These are phyloP conservation scores for Neurospora intermedia DNA, from an alignment of 495 filamentous ascomycete genomes.

Conservation along the genomic window DNA sequence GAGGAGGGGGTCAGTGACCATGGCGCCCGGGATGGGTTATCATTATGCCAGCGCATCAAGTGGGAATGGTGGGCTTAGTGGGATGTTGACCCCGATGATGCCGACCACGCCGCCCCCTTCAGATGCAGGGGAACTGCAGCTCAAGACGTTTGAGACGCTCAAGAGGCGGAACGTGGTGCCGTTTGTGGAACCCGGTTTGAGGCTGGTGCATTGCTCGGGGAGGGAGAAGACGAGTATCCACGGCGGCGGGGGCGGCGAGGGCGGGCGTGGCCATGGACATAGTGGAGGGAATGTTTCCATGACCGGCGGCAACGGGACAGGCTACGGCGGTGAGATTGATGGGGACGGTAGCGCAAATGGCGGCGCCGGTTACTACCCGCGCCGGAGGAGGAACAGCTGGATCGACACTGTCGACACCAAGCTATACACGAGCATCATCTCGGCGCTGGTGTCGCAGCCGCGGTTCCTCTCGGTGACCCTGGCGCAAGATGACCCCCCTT, in stretches of 20 bases:
- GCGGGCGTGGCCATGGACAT: neutral
- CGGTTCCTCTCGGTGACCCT: slow-evolving; percentile 80
- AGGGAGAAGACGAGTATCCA: slow-evolving; percentile 20
- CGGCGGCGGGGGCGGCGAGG: slow-evolving; percentile 14
- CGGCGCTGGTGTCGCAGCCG: slow-evolving; percentile 60
- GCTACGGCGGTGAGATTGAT: neutral
- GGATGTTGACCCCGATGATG: slow-evolving; percentile 6
- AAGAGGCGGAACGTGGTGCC: slow-evolving; percentile 65
- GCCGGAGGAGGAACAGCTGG: slow-evolving; percentile 22
- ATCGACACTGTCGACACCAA: slow-evolving; percentile 45
- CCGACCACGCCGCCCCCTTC: slow-evolving; percentile 70
- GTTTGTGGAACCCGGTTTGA: slow-evolving; percentile 53
- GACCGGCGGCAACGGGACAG: slow-evolving; percentile 2
- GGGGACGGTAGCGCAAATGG: slow-evolving; percentile 10
- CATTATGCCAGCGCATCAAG: slow-evolving; percentile 39
- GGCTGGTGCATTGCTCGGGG: slow-evolving; percentile 77
- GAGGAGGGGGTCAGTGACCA: neutral
- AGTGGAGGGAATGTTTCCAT: neutral
- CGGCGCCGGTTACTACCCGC: slow-evolving; percentile 3
- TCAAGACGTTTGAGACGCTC: slow-evolving; percentile 66
- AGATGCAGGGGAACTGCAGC: slow-evolving; percentile 66
- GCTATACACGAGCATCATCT: slow-evolving; percentile 56
- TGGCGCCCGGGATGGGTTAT: slow-evolving; percentile 15
- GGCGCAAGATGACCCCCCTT: slow-evolving; percentile 73
- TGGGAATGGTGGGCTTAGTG: slow-evolving; percentile 9